Base-by-base conservation (phyloP, 2,329 filamentous ascomycete genomes). In the Calonectria hongkongensis region DNA sequence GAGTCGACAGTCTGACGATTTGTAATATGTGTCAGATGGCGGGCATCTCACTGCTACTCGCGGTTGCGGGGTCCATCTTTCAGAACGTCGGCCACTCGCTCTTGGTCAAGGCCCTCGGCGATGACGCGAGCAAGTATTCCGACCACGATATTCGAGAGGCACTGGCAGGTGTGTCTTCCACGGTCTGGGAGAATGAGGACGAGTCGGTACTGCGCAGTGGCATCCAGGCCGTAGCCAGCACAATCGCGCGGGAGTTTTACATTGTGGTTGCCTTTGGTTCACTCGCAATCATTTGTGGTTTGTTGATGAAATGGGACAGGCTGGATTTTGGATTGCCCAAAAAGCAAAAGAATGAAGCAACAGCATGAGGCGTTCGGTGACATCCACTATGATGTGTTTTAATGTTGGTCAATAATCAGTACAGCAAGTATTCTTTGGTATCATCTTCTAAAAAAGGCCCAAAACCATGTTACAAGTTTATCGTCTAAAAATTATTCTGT, bases 11-110 rank as follows among this genome's bases (percentile, higher is more conserved):
- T 51, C 74, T 81, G 13, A 79, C 81, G 0, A 70, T 84, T n/a
- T 81, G 82, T 71, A 83, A 81, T 73, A 79, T 84, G 75, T 78
- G 78, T 30, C 81, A 83, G 76, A 77, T 84, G 60, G 81, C 77
- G 6, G 66, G 72, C 5, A 70, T 75, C 21, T 69, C 69, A 4
- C 48, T 74, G 27, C 66, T 68, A 4, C 67, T 75, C 18, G 68
- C 70, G 30, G 47, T 65, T 2, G 68, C 69, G 7, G 73, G 69
- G 16, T 50, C 50, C 36, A 50, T 74, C 16, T 74, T 66, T 36
- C 68, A 74, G 7, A 74, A 74, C 41, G 51, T 72, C 62, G 69
- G 72, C 51, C 47, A 71, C 65, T 7, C 41, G 27, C 69, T 74
- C 21, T 69, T 74, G 12, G 13, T 54, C 27, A 60, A 54, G 18